Percentiles rank a stretch among this genome's conserved stretches.
phyloP scores from a whole-genome alignment of 176 grass and related monocot genomes.

The Avena insularis region DNA sequence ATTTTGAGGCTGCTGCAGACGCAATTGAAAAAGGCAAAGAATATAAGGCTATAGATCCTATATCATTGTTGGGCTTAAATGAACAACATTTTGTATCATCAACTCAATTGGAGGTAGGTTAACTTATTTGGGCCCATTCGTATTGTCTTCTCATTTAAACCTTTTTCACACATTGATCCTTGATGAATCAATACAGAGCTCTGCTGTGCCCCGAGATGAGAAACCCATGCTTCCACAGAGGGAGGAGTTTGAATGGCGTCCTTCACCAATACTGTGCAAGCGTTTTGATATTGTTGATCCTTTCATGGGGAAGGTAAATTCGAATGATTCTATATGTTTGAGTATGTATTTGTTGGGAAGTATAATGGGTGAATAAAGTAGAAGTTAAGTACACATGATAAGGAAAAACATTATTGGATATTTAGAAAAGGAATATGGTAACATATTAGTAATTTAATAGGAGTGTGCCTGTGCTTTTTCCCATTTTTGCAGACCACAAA shows the following conservation, averaged over 20 bases:
- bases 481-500: conserved; percentile 23
- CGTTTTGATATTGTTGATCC: conserved; percentile 93
- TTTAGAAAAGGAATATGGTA: neutral
- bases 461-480: neutral
- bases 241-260: conserved; percentile 87
- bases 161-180: conserved; percentile 38
- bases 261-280: conserved; percentile 89
- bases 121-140: conserved; percentile 13
- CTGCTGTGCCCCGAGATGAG: conserved; percentile 47
- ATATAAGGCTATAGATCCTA: conserved; percentile 50
- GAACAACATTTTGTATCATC: conserved; percentile 75
- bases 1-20: conserved; percentile 93
- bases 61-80: conserved; percentile 48
- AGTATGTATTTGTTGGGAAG: neutral
- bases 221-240: conserved; percentile 64
- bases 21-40: conserved; percentile 79
- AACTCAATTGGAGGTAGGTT: conserved; percentile 64
- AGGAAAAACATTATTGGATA: neutral
- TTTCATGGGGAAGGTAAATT: conserved; percentile 94
- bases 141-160: conserved; percentile 15
- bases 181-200: conserved; percentile 54
- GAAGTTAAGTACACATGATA: conserved; percentile 13
- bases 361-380: neutral
- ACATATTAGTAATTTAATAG: conserved; percentile 1
- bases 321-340: conserved; percentile 5